These are phyloP conservation scores for Yarrowia deformans DNA, from an alignment of 805 yeast species.

Conservation along the genomic window DNA sequence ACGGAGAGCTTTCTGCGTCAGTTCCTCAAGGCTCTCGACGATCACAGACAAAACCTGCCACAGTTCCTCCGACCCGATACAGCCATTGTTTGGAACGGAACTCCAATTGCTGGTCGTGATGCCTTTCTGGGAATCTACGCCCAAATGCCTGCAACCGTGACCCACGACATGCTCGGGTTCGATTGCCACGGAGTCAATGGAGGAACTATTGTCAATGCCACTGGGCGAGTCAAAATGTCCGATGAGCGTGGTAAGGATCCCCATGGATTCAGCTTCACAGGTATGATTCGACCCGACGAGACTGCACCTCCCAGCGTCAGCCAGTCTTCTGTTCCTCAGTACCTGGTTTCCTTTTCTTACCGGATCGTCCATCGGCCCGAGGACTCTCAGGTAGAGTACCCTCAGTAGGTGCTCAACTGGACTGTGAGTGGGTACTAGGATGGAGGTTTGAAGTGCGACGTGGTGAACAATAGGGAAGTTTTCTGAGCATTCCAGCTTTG, in stretches of 20 bases:
- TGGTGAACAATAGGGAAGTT: no score
- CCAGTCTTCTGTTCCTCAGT: constrained; percentile 22
- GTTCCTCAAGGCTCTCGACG: constrained; percentile 51
- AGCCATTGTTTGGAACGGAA: constrained; percentile 55
- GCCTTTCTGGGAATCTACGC: constrained; percentile 50
- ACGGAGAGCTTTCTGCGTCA: constrained; percentile 45
- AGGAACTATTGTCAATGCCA: constrained; percentile 47
- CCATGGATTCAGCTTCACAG: constrained; percentile 49
- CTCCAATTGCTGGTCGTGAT: constrained; percentile 53
- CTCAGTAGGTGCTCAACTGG: constrained; percentile 4
- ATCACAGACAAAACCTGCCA: constrained; percentile 46
- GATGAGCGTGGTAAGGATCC: constrained; percentile 46
- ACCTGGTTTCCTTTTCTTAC: constrained; percentile 47
- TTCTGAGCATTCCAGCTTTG: no score
- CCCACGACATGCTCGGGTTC: constrained; percentile 50
- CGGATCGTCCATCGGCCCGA: constrained; percentile 50
- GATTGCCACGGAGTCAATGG: constrained; percentile 53
- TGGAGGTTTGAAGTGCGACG: no score
- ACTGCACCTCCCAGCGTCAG: constrained; percentile 9
- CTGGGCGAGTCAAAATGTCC: constrained; percentile 52
- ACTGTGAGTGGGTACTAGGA: no score
- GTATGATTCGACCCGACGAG: constrained; percentile 17
- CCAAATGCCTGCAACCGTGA: constrained; percentile 49
- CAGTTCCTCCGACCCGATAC: constrained; percentile 47
- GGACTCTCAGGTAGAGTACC: constrained; percentile 44